Conservation (phyloP, 176 grass and related monocot species). For the Cenchrus purpureus region DNA sequence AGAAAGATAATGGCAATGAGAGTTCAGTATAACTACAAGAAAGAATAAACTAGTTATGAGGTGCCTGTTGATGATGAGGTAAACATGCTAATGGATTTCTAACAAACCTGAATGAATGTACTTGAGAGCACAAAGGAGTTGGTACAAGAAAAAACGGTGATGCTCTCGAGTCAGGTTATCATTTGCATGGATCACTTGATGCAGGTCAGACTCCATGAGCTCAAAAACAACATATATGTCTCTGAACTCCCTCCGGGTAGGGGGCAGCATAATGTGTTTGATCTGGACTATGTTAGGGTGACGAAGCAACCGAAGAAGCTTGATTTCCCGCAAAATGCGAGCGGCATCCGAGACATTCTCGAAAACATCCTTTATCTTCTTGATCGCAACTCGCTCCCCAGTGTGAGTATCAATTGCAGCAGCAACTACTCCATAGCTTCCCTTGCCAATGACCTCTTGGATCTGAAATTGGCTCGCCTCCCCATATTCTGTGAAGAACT, state of each 20-base stretch:
- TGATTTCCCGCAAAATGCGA: conserved; percentile 84
- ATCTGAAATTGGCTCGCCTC: conserved; percentile 80
- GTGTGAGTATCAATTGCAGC: conserved; percentile 72
- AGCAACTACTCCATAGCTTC: conserved; percentile 86
- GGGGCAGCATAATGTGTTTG: conserved; percentile 89
- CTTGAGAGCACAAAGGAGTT: conserved; percentile 81
- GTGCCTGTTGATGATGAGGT: conserved; percentile 1
- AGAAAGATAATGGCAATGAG: conserved; percentile 32
- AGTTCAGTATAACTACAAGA: conserved; percentile 22
- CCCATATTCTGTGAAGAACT: conserved; percentile 90
- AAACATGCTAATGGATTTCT: conserved; percentile 12
- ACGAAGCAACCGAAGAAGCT: conserved; percentile 69
- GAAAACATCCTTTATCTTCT: conserved; percentile 86
- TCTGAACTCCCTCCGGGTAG: conserved; percentile 76
- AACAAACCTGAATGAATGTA: conserved; percentile 85
- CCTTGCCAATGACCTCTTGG: conserved; percentile 78
- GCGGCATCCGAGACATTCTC: conserved; percentile 76
- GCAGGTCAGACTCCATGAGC: conserved; percentile 84
- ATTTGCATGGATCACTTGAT: conserved; percentile 83
- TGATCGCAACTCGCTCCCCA: conserved; percentile 79
- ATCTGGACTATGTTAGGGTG: conserved; percentile 83
- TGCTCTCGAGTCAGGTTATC: conserved; percentile 73
- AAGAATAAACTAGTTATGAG: neutral
- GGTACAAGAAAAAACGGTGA: conserved; percentile 82
- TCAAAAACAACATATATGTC: conserved; percentile 94